Evolutionary conservation across 495 filamentous ascomycete species (phyloP).

Genomic region (Talaromyces stipitatus): DNA sequence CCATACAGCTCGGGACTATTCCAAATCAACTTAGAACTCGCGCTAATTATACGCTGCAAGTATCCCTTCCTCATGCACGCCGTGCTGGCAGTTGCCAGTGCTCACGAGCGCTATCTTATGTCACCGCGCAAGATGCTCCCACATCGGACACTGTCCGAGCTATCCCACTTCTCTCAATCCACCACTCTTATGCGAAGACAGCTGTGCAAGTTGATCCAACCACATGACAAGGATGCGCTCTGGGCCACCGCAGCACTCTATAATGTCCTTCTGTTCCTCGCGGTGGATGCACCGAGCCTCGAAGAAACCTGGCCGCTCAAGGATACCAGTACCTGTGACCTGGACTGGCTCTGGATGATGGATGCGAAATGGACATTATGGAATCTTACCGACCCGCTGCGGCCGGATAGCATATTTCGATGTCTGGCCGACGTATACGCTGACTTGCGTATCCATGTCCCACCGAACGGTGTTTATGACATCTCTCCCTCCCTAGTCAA

Average conservation of each 20-base stretch:
- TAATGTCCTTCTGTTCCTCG: conserved; percentile 23
- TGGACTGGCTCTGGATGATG: conserved; percentile 27
- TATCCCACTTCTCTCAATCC: conserved; percentile 25
- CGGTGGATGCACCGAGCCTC: conserved; percentile 22
- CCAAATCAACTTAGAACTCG: neutral
- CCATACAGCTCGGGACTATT: neutral
- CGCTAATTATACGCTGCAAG: conserved; percentile 10
- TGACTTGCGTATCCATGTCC: conserved; percentile 7
- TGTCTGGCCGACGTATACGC: conserved; percentile 16
- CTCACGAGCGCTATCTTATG: conserved; percentile 25
- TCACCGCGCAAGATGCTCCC: neutral
- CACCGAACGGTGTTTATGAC: neutral
- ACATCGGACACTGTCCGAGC: conserved; percentile 17
- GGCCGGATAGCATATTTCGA: conserved; percentile 27
- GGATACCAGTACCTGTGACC: conserved; percentile 14
- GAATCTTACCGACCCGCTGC: conserved; percentile 24
- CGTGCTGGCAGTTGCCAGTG: conserved; percentile 24
- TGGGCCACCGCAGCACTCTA: conserved; percentile 33
- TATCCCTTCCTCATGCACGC: conserved; percentile 35
- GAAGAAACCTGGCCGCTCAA: conserved; percentile 36
- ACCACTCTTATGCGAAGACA: conserved; percentile 22
- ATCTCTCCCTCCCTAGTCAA: neutral
- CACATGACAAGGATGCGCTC: conserved; percentile 30
- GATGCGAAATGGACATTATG: conserved; percentile 28
- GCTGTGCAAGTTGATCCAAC: conserved; percentile 17